These are phyloP conservation scores for Suhomyces yuchorum DNA, from an alignment of 1,139 yeast species.

Conservation along the genomic window DNA sequence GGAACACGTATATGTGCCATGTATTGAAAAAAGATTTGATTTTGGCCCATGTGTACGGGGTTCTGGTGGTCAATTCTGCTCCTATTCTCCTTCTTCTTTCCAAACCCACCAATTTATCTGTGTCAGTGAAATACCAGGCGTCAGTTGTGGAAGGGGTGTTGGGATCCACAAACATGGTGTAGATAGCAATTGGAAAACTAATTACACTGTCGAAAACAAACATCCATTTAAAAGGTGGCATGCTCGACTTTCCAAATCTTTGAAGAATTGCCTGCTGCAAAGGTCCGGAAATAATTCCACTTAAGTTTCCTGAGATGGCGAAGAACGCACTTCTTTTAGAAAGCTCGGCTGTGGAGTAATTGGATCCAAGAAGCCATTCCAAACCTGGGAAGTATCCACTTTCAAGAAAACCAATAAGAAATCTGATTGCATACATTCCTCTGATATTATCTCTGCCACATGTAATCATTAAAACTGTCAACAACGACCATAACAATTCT, in stretches of 20 bases:
- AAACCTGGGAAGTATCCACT: slow-evolving; percentile 62
- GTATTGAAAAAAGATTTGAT: slow-evolving; percentile 46
- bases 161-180: slow-evolving; percentile 40
- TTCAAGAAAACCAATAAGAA: slow-evolving; percentile 59
- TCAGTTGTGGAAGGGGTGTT: slow-evolving; percentile 44
- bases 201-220: slow-evolving; percentile 43
- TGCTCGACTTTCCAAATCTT: slow-evolving; percentile 29
- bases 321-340: slow-evolving; percentile 53
- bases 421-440: slow-evolving; percentile 58
- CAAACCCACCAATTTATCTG: slow-evolving; percentile 39
- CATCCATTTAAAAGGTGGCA: slow-evolving; percentile 42
- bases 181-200: slow-evolving; percentile 38
- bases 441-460: slow-evolving; percentile 36
- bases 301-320: slow-evolving; percentile 46
- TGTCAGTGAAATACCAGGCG: slow-evolving; percentile 37
- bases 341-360: slow-evolving; percentile 34
- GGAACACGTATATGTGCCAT: slow-evolving; percentile 54
- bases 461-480: slow-evolving; percentile 54
- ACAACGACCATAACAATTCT: slow-evolving; percentile 58
- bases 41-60: slow-evolving; percentile 42
- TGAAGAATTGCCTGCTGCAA: slow-evolving; percentile 37
- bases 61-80: slow-evolving; percentile 48
- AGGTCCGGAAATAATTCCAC: slow-evolving; percentile 46
- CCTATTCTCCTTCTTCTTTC: slow-evolving; percentile 48
- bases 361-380: slow-evolving; percentile 23